A percentile compares a stretch with the other conserved stretches of the same genome.
These are phyloP conservation scores for Aspergillus sp. DNA, from an alignment of 2,329 filamentous ascomycete genomes.

Conservation along the genomic window DNA sequence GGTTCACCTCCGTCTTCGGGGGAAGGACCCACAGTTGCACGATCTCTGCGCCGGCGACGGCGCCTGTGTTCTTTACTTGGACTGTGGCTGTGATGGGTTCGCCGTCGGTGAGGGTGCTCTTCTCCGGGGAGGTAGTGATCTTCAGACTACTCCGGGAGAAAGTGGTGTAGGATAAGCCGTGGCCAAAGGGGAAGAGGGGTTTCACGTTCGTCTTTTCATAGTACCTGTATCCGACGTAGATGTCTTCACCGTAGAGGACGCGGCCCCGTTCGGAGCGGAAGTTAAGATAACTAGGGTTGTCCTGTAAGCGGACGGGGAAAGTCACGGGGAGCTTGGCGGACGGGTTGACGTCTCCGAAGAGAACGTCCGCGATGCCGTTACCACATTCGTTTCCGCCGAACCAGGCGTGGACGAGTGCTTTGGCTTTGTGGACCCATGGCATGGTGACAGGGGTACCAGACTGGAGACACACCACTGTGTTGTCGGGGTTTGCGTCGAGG, in stretches of 20 bases:
- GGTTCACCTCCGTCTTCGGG: slow-evolving; percentile 53
- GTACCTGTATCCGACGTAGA: slow-evolving; percentile 79
- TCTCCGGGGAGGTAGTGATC: slow-evolving; percentile 29
- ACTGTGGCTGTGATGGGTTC: slow-evolving; percentile 52
- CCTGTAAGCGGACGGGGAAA: slow-evolving; percentile 68
- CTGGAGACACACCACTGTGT: slow-evolving; percentile 73
- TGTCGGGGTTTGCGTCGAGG: slow-evolving; percentile 62
- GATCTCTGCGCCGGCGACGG: slow-evolving; percentile 55
- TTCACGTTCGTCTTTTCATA: slow-evolving; percentile 70
- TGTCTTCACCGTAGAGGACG: slow-evolving; percentile 75
- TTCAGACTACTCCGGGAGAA: slow-evolving; percentile 60
- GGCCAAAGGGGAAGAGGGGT: slow-evolving; percentile 75
- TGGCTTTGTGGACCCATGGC: slow-evolving; percentile 49
- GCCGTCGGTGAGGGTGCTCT: slow-evolving; percentile 42
- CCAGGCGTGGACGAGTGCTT: slow-evolving; percentile 73
- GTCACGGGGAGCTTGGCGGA: slow-evolving; percentile 73
- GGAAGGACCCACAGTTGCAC: slow-evolving; percentile 58
- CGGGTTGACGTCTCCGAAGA: slow-evolving; percentile 74
- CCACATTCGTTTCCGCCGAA: slow-evolving; percentile 87
- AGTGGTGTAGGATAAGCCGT: slow-evolving; percentile 75
- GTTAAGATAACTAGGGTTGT: slow-evolving; percentile 77
- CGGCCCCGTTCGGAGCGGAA: slow-evolving; percentile 70
- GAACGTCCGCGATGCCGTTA: slow-evolving; percentile 75
- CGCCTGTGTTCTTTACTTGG: slow-evolving; percentile 56
- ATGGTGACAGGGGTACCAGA: slow-evolving; percentile 69